These are phyloP conservation scores for Debaryomyces sp. DNA, from an alignment of 1,139 yeast species.

Conservation along the genomic window DNA sequence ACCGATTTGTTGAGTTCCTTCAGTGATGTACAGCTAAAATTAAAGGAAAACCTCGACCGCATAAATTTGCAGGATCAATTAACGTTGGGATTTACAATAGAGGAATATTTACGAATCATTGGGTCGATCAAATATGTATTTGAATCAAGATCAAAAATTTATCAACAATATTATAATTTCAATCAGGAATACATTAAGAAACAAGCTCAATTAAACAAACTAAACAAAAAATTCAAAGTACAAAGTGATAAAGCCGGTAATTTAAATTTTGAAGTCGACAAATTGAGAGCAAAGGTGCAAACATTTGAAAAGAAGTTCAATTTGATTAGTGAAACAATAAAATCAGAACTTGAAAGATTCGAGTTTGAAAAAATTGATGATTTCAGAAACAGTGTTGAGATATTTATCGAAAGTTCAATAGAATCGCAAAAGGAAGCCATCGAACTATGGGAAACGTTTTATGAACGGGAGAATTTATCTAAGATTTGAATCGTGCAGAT, in stretches of 20 bases:
- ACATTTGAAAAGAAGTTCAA: constrained; percentile 61
- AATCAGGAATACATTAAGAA: constrained; percentile 49
- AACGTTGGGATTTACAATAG: constrained; percentile 84
- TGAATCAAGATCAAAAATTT: constrained; percentile 72
- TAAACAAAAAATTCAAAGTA: constrained; percentile 56
- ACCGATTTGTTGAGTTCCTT: constrained; percentile 59
- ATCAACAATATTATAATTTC: constrained; percentile 57
- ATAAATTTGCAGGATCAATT: constrained; percentile 84
- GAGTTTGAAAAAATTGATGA: constrained; percentile 81
- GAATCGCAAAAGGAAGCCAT: constrained; percentile 95
- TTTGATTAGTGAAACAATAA: constrained; percentile 63
- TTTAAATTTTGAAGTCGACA: constrained; percentile 59
- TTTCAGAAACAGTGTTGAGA: constrained; percentile 87
- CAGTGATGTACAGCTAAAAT: constrained; percentile 69
- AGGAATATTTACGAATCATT: constrained; percentile 80
- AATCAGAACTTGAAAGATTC: constrained; percentile 66
- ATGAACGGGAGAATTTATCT: constrained; percentile 48
- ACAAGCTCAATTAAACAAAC: constrained; percentile 54
- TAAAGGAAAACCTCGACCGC: constrained; percentile 76
- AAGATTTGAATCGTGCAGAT: constrained; percentile 12
- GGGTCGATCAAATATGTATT: constrained; percentile 77
- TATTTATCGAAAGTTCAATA: constrained; percentile 85
- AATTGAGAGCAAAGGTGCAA: constrained; percentile 59
- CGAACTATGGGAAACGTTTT: constrained; percentile 93
- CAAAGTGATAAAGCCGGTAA: constrained; percentile 62